Evolutionary conservation across 2,329 filamentous ascomycete species (phyloP).

Genomic region (Diaporthe caulivora): DNA sequence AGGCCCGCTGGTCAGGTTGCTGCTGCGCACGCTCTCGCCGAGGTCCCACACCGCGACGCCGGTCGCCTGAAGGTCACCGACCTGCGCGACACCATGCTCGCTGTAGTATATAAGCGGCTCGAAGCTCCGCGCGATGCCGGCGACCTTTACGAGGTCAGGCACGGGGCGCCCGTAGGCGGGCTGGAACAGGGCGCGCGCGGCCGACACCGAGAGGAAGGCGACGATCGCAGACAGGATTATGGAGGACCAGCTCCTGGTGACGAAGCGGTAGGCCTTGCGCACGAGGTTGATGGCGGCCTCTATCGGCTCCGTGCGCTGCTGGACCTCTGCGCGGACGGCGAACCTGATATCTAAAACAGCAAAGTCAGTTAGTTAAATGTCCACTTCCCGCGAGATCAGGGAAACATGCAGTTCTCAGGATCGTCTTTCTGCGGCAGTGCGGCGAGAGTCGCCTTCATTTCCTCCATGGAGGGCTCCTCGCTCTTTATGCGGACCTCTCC

Average conservation of each 20-base stretch:
- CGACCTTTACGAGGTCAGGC: constrained; percentile 91
- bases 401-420: constrained; percentile 64
- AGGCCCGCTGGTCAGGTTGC: constrained; percentile 90
- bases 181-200: constrained; percentile 75
- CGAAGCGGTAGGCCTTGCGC: constrained; percentile 67
- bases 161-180: constrained; percentile 76
- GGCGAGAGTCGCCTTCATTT: constrained; percentile 46
- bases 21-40: constrained; percentile 87
- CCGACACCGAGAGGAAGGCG: constrained; percentile 73
- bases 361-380: constrained; percentile 41
- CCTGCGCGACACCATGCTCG: constrained; percentile 87
- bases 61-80: constrained; percentile 89
- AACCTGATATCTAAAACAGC: constrained; percentile 84
- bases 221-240: constrained; percentile 72
- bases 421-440: constrained; percentile 48
- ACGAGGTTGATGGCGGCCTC: constrained; percentile 77
- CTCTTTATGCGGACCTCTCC: constrained; percentile 38
- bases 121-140: constrained; percentile 88
- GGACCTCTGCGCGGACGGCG: constrained; percentile 86
- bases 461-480: constrained; percentile 41
- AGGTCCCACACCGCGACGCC: constrained; percentile 96
- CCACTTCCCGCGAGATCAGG: constrained; percentile 35
- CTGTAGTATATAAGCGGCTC: constrained; percentile 96
- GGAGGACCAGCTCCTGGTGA: constrained; percentile 79
- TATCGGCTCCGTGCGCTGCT: constrained; percentile 87